Conservation (phyloP, 768 basidiomycete genomes). For the Boletus sp. region DNA sequence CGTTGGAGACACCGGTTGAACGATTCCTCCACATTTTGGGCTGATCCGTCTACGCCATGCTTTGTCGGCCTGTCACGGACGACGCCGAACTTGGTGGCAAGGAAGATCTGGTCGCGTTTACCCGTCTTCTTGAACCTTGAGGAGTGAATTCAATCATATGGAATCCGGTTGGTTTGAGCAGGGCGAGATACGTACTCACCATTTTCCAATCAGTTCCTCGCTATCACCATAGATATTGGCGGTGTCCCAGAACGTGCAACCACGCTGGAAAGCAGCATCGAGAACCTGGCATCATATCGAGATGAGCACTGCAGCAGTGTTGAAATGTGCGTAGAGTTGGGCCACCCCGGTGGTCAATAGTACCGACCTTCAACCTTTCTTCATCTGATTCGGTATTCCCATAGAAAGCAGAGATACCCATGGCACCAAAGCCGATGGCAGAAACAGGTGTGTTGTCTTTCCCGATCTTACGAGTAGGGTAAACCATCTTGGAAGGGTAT, state of each 20-base stretch:
- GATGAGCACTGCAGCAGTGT: neutral
- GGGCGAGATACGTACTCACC: conserved; percentile 22
- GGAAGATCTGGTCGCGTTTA: conserved; percentile 49
- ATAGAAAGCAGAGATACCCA: conserved; percentile 53
- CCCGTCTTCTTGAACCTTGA: conserved; percentile 47
- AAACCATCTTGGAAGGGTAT: neutral
- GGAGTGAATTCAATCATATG: neutral
- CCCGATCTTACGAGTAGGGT: conserved; percentile 45
- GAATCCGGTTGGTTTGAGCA: no score
- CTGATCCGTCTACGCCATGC: conserved; percentile 34
- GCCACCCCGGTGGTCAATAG: neutral
- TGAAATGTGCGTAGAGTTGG: neutral
- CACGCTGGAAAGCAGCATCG: conserved; percentile 38
- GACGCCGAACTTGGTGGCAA: conserved; percentile 58
- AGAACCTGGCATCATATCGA: conserved; percentile 32
- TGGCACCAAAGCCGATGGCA: conserved; percentile 58
- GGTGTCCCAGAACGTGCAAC: conserved; percentile 48
- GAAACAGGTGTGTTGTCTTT: conserved; percentile 30
- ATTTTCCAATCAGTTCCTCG: conserved; percentile 46
- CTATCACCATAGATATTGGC: conserved; percentile 41
- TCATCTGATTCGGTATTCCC: conserved; percentile 49
- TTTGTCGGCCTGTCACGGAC: conserved; percentile 22
- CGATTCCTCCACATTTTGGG: conserved; percentile 38
- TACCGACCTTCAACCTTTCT: conserved; percentile 52
- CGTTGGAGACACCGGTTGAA: conserved; percentile 39